phyloP scores from a whole-genome alignment of 208 protist species.

The Wallacemonas sp. region DNA sequence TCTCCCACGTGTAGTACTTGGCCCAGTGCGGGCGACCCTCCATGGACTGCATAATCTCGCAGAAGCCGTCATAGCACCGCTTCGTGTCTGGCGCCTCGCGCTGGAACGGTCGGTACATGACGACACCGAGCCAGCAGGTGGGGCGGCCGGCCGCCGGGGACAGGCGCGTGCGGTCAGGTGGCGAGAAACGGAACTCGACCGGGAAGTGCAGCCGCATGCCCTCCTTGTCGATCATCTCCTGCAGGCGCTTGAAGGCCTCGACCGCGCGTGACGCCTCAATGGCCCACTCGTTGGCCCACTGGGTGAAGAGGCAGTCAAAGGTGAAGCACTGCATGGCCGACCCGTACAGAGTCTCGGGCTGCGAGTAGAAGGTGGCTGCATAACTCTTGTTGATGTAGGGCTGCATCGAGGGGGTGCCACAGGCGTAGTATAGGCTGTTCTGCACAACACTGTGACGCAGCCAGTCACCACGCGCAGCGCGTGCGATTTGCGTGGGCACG shows the following conservation, averaged over 20 bases:
- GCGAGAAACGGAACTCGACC: constrained; percentile 80
- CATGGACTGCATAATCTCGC: constrained; percentile 51
- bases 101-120: constrained; percentile 75
- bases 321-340: constrained; percentile 66
- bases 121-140: constrained; percentile 84
- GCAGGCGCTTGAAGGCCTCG: constrained; percentile 45
- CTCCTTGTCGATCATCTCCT: constrained; percentile 50
- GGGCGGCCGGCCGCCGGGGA: constrained; percentile 50
- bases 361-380: constrained; percentile 33
- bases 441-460: constrained; percentile 58
- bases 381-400: constrained; percentile 64
- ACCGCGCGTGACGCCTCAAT: constrained; percentile 42
- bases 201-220: constrained; percentile 74
- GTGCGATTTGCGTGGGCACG: constrained; percentile 7
- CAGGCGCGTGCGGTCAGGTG: constrained; percentile 48
- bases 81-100: constrained; percentile 53
- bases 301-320: constrained; percentile 79
- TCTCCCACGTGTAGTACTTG: constrained; percentile 73
- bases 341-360: constrained; percentile 40
- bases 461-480: constrained; percentile 36
- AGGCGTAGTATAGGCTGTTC: constrained; percentile 40
- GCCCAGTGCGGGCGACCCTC: constrained; percentile 80
- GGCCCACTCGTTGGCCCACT: constrained; percentile 83
- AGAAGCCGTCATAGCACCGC: constrained; percentile 64
- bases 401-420: constrained; percentile 41